Evolutionary conservation across 306 rosid genomes (phyloP).

Genomic region (Malus orientalis): DNA sequence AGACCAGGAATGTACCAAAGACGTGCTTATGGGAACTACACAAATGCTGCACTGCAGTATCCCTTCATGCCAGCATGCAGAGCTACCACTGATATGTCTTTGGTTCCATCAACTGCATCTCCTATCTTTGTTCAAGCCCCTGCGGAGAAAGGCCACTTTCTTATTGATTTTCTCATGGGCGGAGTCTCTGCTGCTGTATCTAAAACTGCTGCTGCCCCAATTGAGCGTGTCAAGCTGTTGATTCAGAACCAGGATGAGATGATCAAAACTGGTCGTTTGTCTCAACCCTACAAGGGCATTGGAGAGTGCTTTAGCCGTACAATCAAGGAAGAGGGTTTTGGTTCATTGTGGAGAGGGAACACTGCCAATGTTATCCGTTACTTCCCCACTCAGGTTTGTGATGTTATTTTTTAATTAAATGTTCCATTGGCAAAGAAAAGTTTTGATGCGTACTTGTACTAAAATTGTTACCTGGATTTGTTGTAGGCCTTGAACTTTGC

Average conservation of each 20-base stretch:
- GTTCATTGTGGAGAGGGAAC: slow-evolving; percentile 83
- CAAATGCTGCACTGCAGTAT: slow-evolving; percentile 57
- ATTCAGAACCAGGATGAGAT: slow-evolving; percentile 92
- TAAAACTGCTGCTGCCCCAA: slow-evolving; percentile 92
- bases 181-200: slow-evolving; percentile 97
- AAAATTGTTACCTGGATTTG: not conserved
- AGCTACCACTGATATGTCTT: slow-evolving; percentile 47
- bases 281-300: slow-evolving; percentile 92
- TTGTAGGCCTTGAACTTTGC: slow-evolving; percentile 84
- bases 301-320: slow-evolving; percentile 77
- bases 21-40: slow-evolving; percentile 43
- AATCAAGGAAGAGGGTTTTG: slow-evolving; percentile 54
- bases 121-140: slow-evolving; percentile 79
- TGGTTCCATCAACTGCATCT: slow-evolving; percentile 53
- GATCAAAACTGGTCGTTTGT: slow-evolving; percentile 69
- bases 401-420: not conserved
- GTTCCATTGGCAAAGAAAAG: not conserved
- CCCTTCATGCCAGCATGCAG: slow-evolving; percentile 42
- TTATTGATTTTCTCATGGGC: slow-evolving; percentile 81
- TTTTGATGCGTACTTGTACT: not conserved
- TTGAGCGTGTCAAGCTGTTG: slow-evolving; percentile 82
- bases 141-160: slow-evolving; percentile 59
- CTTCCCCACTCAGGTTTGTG: slow-evolving; percentile 33
- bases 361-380: slow-evolving; percentile 87
- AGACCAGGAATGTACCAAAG: slow-evolving; percentile 52